A percentile compares a stretch with the other conserved stretches of the same genome.
These are phyloP conservation scores for Wickerhamomyces rabaulensis DNA, from an alignment of 805 yeast genomes.

Conservation along the genomic window DNA sequence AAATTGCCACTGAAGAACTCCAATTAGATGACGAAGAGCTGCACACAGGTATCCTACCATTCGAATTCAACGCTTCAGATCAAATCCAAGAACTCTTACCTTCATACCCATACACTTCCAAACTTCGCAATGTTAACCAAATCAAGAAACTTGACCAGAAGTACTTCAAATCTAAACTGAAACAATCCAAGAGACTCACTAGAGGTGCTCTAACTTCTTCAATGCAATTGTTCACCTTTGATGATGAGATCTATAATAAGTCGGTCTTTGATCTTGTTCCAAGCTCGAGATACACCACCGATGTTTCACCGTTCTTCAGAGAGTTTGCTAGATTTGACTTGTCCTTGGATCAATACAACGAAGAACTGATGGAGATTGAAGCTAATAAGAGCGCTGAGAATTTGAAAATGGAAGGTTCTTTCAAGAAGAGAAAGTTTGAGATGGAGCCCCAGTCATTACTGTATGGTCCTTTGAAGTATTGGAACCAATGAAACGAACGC, in stretches of 20 bases:
- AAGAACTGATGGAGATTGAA: conserved; percentile 1
- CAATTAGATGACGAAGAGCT: conserved; percentile 29
- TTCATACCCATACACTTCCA: background rate
- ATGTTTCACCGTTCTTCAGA: conserved; percentile 21
- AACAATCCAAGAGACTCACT: conserved; percentile 11
- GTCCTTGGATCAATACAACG: conserved; percentile 1
- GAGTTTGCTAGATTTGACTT: conserved; percentile 18
- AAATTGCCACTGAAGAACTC: conserved; percentile 32
- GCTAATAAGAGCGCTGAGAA: background rate
- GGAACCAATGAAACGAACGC: background rate
- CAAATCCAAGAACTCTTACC: conserved; percentile 10
- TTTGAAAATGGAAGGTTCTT: background rate
- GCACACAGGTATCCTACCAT: conserved; percentile 28
- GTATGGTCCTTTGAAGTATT: conserved; percentile 2
- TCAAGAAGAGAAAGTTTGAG: conserved; percentile 1
- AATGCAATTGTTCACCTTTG: conserved; percentile 2
- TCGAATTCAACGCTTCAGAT: conserved; percentile 33
- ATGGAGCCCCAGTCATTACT: conserved; percentile 1
- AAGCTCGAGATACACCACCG: conserved; percentile 6
- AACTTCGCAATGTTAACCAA: background rate
- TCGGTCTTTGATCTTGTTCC: conserved; percentile 14
- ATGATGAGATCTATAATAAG: conserved; percentile 7
- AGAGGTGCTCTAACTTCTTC: conserved; percentile 6
- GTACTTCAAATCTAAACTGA: conserved; percentile 12
- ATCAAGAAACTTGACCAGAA: conserved; percentile 11